These are phyloP conservation scores for Diaporthe australafricana DNA, from an alignment of 2,329 filamentous ascomycete species.

Conservation along the genomic window DNA sequence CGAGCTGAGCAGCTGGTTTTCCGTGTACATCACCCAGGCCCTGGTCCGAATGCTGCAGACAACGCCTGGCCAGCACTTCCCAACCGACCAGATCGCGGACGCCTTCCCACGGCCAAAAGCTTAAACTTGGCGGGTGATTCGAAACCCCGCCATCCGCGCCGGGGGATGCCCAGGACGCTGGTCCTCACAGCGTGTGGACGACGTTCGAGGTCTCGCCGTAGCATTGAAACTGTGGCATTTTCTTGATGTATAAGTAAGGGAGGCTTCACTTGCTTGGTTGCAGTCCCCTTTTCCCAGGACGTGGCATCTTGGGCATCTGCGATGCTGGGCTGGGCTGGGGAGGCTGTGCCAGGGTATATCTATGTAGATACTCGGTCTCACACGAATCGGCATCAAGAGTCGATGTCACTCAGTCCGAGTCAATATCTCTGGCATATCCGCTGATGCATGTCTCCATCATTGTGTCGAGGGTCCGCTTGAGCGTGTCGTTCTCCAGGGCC, in stretches of 20 bases:
- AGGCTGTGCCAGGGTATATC: neutral
- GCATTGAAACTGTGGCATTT: constrained; percentile 20
- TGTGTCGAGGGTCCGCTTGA: constrained; percentile 89
- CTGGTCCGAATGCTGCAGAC: constrained; percentile 8
- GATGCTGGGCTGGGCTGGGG: neutral
- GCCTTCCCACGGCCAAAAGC: constrained; percentile 26
- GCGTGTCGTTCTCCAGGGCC: constrained; percentile 90
- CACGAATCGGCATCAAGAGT: neutral
- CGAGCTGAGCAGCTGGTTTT: neutral
- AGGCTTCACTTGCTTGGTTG: constrained; percentile 3
- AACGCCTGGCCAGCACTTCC: neutral
- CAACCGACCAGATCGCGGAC: constrained; percentile 1
- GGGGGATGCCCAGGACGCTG: constrained; percentile 13
- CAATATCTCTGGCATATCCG: constrained; percentile 34
- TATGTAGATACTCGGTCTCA: neutral
- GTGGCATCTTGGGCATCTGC: constrained; percentile 8
- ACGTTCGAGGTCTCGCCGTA: constrained; percentile 15
- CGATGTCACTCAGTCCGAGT: constrained; percentile 20
- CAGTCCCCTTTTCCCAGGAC: neutral
- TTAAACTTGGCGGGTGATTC: constrained; percentile 26
- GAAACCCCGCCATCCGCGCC: constrained; percentile 23
- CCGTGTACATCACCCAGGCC: neutral
- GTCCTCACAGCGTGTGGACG: constrained; percentile 19
- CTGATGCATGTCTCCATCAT: constrained; percentile 85
- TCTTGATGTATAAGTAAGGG: neutral